Evolutionary conservation across 2,329 filamentous ascomycete species (phyloP), one percentile per base, ranked within the genome.

Genomic region (Coccinonectria pachysandricola): DNA sequence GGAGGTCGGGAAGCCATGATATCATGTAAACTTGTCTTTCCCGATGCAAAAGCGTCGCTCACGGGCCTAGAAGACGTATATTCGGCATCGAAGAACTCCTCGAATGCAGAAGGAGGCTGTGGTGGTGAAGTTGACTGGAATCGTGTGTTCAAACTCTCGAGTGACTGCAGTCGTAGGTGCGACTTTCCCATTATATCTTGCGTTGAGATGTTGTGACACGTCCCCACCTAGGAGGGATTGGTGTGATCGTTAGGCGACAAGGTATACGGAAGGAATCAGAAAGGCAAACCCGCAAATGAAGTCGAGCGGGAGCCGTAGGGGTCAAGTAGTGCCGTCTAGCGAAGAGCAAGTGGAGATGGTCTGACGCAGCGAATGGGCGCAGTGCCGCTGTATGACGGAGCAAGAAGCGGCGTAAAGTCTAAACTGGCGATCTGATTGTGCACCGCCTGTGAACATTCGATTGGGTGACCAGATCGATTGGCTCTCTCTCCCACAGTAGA

Each of bases 41-140:
- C 57, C 20, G 62, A 64, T 23, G 60, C 51, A 29, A 64, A 57
- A 27, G 59, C 56, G 49, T 62, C 50, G 47, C 68, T 72, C 21
- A 56, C 40, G 9, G 64, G 67, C 30, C 68, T 57, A 6, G 69
- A 71, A 12, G 55, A 45, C 17, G 60, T 36, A 15, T 35, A 33
- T 25, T 48, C 43, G 56, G 65, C 65, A 44, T 54, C 53, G 34
- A 57, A 56, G 37, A 57, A 59, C 43, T 60, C 62, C 40, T 62
- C 58, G 27, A 61, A 56, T 35, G 59, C 54, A 21, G 64, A 61
- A 5, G 51, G 53, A 29, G 62, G 59, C 32, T 63, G 60, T 32
- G 54, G 45, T 37, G 61, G 59, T 44, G 56, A 42, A 22, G 61
- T 53, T 36, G 39, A 58, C 27, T 58, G 54, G 40, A n/a, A n/a